Evolutionary conservation across 2,329 filamentous ascomycete genomes (phyloP).

Genomic region (Lasiodiplodia sp.): DNA sequence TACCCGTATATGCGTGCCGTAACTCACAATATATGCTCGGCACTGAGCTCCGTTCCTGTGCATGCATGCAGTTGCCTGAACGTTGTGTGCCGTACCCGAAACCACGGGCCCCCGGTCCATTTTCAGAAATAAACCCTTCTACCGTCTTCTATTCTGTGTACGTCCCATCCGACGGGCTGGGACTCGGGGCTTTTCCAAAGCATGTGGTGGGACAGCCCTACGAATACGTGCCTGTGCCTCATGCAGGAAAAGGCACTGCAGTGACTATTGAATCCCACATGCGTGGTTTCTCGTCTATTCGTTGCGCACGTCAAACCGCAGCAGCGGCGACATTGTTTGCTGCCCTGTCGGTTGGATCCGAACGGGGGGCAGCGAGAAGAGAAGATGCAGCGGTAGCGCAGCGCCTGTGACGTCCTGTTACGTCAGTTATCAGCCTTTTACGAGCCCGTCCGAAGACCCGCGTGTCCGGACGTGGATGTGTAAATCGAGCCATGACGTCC

Average conservation of each 20-base stretch:
- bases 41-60: neutral
- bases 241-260: neutral
- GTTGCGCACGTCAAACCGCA: neutral
- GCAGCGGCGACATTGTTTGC: neutral
- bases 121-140: neutral
- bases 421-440: neutral
- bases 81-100: neutral
- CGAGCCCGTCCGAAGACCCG: neutral
- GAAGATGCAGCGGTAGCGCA: neutral
- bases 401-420: neutral
- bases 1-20: no score
- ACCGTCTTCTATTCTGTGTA: neutral
- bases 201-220: neutral
- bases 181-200: neutral
- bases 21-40: neutral
- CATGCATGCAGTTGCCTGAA: neutral
- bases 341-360: neutral
- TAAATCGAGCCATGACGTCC: neutral
- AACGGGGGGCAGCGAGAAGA: neutral
- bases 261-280: neutral
- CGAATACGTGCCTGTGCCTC: neutral
- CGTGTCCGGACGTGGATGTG: neutral
- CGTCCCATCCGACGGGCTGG: neutral
- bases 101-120: neutral
- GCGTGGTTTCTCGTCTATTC: neutral